Evolutionary conservation across 345 rosid genomes (phyloP).

Genomic region (Schrenkiella parvula): DNA sequence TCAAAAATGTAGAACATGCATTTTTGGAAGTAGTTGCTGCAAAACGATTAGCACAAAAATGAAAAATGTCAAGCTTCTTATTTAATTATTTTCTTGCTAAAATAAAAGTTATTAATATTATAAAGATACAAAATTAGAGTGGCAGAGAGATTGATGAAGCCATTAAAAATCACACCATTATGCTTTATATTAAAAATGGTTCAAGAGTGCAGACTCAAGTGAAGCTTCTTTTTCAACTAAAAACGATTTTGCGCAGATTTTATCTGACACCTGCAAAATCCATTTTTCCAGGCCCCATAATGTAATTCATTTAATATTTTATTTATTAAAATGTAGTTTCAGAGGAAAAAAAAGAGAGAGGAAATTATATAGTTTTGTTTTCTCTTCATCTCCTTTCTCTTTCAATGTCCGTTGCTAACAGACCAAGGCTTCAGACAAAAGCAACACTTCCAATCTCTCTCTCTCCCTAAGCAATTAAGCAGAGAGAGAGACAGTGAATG

Average conservation of each 20-base stretch:
- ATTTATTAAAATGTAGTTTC: background rate
- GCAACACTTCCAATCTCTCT: background rate
- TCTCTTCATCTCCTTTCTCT: conserved; percentile 24
- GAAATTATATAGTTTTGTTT: conserved; percentile 17
- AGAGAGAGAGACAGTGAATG: conserved; percentile 15
- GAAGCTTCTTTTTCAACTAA: background rate
- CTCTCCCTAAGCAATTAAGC: background rate
- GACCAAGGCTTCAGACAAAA: conserved; percentile 37
- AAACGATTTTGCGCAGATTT: background rate
- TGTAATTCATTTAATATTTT: conserved; percentile 17
- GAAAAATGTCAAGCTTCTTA: background rate
- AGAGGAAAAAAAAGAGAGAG: background rate
- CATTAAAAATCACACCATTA: background rate
- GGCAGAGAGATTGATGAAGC: background rate
- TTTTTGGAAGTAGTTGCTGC: background rate
- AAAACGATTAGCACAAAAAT: background rate
- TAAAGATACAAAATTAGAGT: background rate
- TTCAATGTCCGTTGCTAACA: conserved; percentile 57
- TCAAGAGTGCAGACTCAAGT: background rate
- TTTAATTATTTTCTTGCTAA: background rate
- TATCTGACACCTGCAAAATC: conserved; percentile 20
- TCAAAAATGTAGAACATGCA: background rate
- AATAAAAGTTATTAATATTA: background rate
- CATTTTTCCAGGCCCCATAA: conserved; percentile 3
- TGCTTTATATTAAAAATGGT: background rate